Percentiles rank a stretch among this genome's conserved stretches.
Conservation (phyloP, 164 flowering plant genomes). For the Dillenia turbinata region DNA sequence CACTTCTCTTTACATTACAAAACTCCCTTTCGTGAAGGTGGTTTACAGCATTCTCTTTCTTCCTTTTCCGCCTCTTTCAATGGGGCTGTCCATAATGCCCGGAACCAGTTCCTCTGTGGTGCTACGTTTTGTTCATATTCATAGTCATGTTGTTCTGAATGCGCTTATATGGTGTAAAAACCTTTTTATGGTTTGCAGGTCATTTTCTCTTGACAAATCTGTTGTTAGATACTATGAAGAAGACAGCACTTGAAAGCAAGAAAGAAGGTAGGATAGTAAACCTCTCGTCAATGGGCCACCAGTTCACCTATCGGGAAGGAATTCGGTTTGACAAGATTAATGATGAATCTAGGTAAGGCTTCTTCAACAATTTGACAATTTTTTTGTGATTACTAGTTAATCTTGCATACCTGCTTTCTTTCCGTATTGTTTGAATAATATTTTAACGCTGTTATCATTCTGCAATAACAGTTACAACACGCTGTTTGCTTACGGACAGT, state of each 20-base stretch:
- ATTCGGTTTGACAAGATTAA: conserved; percentile 53
- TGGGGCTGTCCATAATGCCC: too few species aligned
- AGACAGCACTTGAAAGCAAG: conserved; percentile 32
- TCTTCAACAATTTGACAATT: background rate
- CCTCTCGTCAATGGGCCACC: conserved; percentile 48
- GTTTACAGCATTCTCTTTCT: too few species aligned
- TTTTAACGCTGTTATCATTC: too few species aligned
- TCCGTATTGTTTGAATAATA: background rate
- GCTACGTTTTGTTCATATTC: too few species aligned
- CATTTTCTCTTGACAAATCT: conserved; percentile 59
- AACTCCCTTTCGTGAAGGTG: too few species aligned
- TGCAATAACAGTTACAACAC: conserved; percentile 35
- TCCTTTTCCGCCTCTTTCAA: too few species aligned
- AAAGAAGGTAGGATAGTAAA: conserved; percentile 58
- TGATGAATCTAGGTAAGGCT: conserved; percentile 36
- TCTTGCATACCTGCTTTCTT: background rate
- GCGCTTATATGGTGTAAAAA: background rate
- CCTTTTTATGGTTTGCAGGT: conserved; percentile 24
- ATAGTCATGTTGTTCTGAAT: too few species aligned
- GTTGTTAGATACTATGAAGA: conserved; percentile 61
- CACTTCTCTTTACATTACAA: too few species aligned
- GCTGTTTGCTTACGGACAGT: conserved; percentile 58
- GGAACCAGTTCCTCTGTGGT: background rate
- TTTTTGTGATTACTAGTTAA: too few species aligned
- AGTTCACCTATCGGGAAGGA: conserved; percentile 30